Percentiles rank a stretch among this genome's conserved stretches.
phyloP scores from a whole-genome alignment of 352 stramenopile species.

The Pythium grandisporangium region DNA sequence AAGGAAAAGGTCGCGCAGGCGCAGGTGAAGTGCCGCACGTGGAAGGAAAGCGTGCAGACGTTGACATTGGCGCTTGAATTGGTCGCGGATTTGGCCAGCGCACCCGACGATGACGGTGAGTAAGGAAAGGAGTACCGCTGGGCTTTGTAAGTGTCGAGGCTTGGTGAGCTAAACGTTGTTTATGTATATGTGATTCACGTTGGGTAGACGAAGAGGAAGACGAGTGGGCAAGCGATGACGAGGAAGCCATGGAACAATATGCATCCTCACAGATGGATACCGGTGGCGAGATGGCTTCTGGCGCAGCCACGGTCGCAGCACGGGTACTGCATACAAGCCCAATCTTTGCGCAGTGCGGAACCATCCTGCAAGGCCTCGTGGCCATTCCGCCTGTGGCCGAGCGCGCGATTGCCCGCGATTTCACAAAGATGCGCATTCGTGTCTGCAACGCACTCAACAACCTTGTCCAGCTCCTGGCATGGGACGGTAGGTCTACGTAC shows the following conservation, averaged over 20 bases:
- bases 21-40: slow-evolving; percentile 57
- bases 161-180: neutral
- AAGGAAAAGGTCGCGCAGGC: slow-evolving; percentile 51
- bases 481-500: slow-evolving; percentile 24
- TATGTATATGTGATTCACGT: too few species aligned
- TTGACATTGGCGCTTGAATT: slow-evolving; percentile 73
- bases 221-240: slow-evolving; percentile 82
- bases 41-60: slow-evolving; percentile 75
- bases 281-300: neutral
- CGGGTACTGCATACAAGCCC: slow-evolving; percentile 32
- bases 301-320: slow-evolving; percentile 11
- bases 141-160: neutral
- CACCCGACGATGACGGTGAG: slow-evolving; percentile 42
- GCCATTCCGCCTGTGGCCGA: slow-evolving; percentile 47
- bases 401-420: slow-evolving; percentile 45
- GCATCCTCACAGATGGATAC: slow-evolving; percentile 61
- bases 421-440: slow-evolving; percentile 76
- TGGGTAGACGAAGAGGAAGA: slow-evolving; percentile 60
- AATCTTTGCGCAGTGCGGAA: slow-evolving; percentile 42
- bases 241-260: slow-evolving; percentile 83
- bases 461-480: slow-evolving; percentile 51
- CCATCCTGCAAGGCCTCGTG: slow-evolving; percentile 71
- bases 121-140: neutral
- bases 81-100: slow-evolving; percentile 49
- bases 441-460: slow-evolving; percentile 80